Evolutionary conservation across 73 alveolate genomes (phyloP).

Genomic region (Stentor roeselii): DNA sequence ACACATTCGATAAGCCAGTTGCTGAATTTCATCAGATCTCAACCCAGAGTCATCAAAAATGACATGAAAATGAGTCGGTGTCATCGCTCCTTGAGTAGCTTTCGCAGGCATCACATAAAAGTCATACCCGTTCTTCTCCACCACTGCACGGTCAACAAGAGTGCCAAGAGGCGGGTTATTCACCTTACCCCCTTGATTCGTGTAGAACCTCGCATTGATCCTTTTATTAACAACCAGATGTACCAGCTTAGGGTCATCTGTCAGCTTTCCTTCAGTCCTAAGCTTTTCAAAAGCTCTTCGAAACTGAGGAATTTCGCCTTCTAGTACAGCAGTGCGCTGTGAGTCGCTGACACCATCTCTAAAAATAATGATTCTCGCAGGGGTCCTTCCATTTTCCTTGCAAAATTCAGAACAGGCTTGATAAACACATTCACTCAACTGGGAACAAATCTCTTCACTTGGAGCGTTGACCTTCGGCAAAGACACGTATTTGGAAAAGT

Average conservation of each 20-base stretch:
- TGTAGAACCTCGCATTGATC: slow-evolving; percentile 65
- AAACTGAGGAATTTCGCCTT: slow-evolving; percentile 63
- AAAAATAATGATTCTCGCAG: slow-evolving; percentile 53
- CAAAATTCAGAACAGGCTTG: slow-evolving; percentile 51
- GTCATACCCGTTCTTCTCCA: slow-evolving; percentile 80
- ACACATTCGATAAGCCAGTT: slow-evolving; percentile 79
- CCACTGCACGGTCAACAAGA: slow-evolving; percentile 75
- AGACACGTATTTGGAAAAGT: slow-evolving; percentile 56
- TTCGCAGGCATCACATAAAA: slow-evolving; percentile 89
- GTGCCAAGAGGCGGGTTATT: slow-evolving; percentile 91
- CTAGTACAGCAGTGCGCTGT: slow-evolving; percentile 47
- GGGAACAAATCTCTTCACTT: slow-evolving; percentile 55
- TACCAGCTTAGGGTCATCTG: slow-evolving; percentile 43
- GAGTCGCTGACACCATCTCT: slow-evolving; percentile 85
- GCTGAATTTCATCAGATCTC: slow-evolving; percentile 72
- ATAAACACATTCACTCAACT: slow-evolving; percentile 33
- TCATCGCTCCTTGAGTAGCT: slow-evolving; percentile 90
- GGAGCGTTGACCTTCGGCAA: slow-evolving; percentile 46
- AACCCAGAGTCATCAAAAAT: slow-evolving; percentile 59
- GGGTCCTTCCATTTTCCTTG: slow-evolving; percentile 53
- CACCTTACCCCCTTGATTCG: slow-evolving; percentile 38
- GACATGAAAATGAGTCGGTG: slow-evolving; percentile 93
- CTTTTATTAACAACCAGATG: slow-evolving; percentile 51
- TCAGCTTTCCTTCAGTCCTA: neutral
- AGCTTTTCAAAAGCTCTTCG: slow-evolving; percentile 42